Conservation (phyloP, 768 basidiomycete genomes). For the Udeniomyces megalosporus region DNA sequence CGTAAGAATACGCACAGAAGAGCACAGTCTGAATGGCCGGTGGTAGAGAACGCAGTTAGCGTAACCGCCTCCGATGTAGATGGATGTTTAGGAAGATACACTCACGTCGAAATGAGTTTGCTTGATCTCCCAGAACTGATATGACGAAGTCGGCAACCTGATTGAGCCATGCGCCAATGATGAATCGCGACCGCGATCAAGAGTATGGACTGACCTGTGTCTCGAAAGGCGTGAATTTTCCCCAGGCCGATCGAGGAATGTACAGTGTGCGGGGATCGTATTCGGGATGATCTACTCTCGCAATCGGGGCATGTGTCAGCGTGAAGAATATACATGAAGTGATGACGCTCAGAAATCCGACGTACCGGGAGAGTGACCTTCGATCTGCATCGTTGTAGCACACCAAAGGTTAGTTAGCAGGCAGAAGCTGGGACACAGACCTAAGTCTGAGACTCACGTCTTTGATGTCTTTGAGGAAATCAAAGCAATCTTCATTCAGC, state of each 20-base stretch:
- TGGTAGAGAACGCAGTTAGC: no score
- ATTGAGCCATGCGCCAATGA: background rate
- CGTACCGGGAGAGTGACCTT: conserved; percentile 51
- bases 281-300: conserved; percentile 43
- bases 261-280: conserved; percentile 82
- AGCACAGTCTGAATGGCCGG: conserved; percentile 49
- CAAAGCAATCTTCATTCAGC: conserved; percentile 38
- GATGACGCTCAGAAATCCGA: background rate
- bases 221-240: conserved; percentile 83
- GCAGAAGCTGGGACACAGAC: conserved; percentile 46
- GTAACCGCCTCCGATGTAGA: no score
- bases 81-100: no score
- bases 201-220: conserved; percentile 43
- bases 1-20: background rate
- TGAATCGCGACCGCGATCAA: conserved; percentile 5
- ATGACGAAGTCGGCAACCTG: conserved; percentile 35
- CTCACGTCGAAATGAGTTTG: conserved; percentile 72
- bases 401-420: no score
- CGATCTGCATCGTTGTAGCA: conserved; percentile 52
- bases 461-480: conserved; percentile 20
- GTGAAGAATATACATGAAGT: background rate
- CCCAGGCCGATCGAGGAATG: conserved; percentile 63
- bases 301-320: background rate
- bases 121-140: conserved; percentile 57
- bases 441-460: conserved; percentile 15